Percentiles rank a stretch among this genome's conserved stretches.
These are phyloP conservation scores for Rhodotorula toruloides DNA, from an alignment of 768 basidiomycete genomes.

Conservation along the genomic window DNA sequence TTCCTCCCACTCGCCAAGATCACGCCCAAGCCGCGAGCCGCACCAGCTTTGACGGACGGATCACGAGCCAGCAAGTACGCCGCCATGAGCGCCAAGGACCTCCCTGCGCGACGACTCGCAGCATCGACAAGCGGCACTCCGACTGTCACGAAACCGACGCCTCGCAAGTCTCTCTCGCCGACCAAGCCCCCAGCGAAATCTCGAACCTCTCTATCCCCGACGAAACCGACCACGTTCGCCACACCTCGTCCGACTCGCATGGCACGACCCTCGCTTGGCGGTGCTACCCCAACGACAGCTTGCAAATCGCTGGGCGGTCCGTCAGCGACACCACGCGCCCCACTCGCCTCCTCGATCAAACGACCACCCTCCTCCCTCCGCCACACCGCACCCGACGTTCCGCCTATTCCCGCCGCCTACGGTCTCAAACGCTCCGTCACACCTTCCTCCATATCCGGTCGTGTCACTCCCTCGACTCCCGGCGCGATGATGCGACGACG, in stretches of 20 bases:
- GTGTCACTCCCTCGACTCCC: constrained; percentile 19
- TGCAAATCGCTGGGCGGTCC: constrained; percentile 33
- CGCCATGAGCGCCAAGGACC: constrained; percentile 75
- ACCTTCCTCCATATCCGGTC: constrained; percentile 12
- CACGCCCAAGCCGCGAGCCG: constrained; percentile 59
- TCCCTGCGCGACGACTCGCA: constrained; percentile 49
- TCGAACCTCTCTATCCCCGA: constrained; percentile 15
- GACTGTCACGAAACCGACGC: not conserved
- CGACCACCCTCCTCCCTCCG: constrained; percentile 31
- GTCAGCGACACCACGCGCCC: constrained; percentile 5
- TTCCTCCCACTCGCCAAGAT: constrained; percentile 81
- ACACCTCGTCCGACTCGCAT: constrained; percentile 27
- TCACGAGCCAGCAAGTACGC: constrained; percentile 79
- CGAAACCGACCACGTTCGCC: constrained; percentile 11
- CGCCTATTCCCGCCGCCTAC: constrained; percentile 30
- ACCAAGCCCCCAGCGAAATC: too few relatives aligned
- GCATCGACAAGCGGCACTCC: not conserved
- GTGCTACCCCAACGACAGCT: constrained; percentile 15
- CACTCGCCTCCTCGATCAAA: constrained; percentile 17
- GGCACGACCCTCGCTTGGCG: constrained; percentile 27
- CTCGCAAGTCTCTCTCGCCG: constrained; percentile 17
- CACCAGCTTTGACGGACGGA: constrained; percentile 66
- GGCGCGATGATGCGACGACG: constrained; percentile 18
- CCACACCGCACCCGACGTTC: constrained; percentile 23
- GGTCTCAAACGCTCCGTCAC: constrained; percentile 23